Evolutionary conservation across 345 rosid genomes (phyloP).

Genomic region (Moricandia arvensis): DNA sequence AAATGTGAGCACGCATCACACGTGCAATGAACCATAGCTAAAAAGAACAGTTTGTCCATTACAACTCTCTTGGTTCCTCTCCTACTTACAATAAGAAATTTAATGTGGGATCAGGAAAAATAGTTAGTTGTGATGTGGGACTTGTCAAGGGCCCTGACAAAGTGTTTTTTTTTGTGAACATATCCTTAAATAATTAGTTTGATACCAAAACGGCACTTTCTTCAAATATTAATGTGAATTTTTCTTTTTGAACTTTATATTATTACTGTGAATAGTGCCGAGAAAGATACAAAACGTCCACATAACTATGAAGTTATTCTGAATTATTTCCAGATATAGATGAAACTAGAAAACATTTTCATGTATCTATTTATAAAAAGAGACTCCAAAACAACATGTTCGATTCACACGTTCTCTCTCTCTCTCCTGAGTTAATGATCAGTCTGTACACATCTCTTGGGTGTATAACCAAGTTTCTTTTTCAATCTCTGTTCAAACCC

Average conservation of each 20-base stretch:
- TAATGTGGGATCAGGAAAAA: constrained; percentile 1
- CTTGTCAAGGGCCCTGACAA: constrained; percentile 10
- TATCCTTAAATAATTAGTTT: background rate
- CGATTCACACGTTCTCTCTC: constrained; percentile 1
- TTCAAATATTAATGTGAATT: background rate
- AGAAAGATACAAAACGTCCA: background rate
- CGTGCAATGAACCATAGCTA: too few species aligned
- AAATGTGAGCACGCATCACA: too few species aligned
- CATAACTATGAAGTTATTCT: background rate
- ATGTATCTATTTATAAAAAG: background rate
- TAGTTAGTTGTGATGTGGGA: background rate
- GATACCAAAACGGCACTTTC: background rate
- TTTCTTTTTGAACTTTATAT: background rate
- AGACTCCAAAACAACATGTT: background rate
- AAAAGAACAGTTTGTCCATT: background rate
- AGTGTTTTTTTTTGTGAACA: background rate
- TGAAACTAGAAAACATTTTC: background rate
- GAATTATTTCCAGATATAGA: background rate
- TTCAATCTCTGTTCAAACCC: background rate
- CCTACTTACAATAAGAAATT: background rate
- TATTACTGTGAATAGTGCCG: background rate
- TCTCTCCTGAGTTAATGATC: background rate
- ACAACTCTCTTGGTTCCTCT: background rate
- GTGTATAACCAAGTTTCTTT: background rate
- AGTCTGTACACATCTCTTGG: background rate